Base-by-base conservation (phyloP, 352 stramenopile species). In the Phytophthora pinifolia region DNA sequence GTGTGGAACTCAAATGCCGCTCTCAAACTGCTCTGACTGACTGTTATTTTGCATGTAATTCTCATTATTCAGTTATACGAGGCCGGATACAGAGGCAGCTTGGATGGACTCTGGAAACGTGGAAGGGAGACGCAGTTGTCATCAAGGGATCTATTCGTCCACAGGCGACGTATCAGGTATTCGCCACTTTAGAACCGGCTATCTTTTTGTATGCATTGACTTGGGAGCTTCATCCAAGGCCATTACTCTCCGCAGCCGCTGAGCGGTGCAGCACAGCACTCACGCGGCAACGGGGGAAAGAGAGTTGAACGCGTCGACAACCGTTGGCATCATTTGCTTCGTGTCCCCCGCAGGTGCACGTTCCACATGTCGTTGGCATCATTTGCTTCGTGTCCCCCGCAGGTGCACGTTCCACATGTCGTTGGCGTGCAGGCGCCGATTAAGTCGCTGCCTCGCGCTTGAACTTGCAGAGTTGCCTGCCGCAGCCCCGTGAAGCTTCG, bases 91-190 rank as follows among this genome's bases (percentile, higher is more conserved):
- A n/a, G n/a, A n/a, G n/a, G n/a, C n/a, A n/a, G n/a, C n/a, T n/a
- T n/a, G n/a, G n/a, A n/a, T n/a, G n/a, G n/a, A n/a, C n/a, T n/a
- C n/a, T n/a, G n/a, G n/a, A n/a, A n/a, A n/a, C n/a, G n/a, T n/a
- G n/a, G n/a, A n/a, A n/a, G 22, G 22, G 22, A 27, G 22, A 27
- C 22, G 22, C 22, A 4, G 22, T 55, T 27, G 18, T 51, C 32
- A 32, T 46, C 46, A 58, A 49, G 30, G 14, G 41, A 61, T 15
- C 56, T 39, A 60, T 65, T 65, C 57, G 57, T 65, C 57, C 35
- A 61, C 57, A 65, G 44, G 6, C 27, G 51, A 14, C 9, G 22
- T n/a, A 54, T 54, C 46, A 54, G 46, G 17, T 7, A 32, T 54
- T 10, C 27, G 29, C 46, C 48, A 31, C 36, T 12, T 9, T 13